Base-by-base conservation (phyloP, 176 grass and related monocot species). In the Bromus sterilis region DNA sequence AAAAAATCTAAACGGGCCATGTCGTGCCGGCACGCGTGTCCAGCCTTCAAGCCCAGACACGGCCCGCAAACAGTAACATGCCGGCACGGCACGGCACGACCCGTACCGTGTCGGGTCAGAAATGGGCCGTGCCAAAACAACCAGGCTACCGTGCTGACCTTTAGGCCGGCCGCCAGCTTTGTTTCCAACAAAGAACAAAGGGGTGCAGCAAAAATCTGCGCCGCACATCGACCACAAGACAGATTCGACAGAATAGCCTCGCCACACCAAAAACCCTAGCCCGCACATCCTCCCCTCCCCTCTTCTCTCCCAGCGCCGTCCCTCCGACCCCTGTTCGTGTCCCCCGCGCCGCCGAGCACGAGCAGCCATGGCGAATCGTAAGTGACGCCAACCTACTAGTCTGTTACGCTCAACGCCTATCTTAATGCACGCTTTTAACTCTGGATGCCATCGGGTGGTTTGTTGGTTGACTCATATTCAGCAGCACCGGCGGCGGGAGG, bases 361-460 rank as follows among this genome's bases (percentile, higher is more conserved):
- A 72, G 55, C 78, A 89, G 48, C 76, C 83, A 94, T 94, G 92
- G 89, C 92, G 76, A 94, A 86, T 42, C 58, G 92, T 94, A 94
- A 89, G 88, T 7, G 40, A 49, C 39, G 25, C 4, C 4, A 36
- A 14, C 36, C 18, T 26, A 24, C 57, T 18, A 20, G 2, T 6
- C 29, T 9, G 6, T 57, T 26, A 16, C 14, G 29, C 13, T 62
- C 60, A 40, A 57, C 11, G 16, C 40, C 43, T 18, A 14, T 64
- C 56, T 33, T 42, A 32, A 16, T 26, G 7, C 21, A 18, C 74
- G 11, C 56, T 56, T 44, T 33, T 62, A 85, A 89, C 78, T 39
- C 28, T 55, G 41, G 41, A 48, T 8, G 37, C 37, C 32, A 46
- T 79, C 44, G 41, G 76, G 11, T 21, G 12, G 25, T 68, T 21